These are phyloP conservation scores for Dryadomyces quercivorus DNA, from an alignment of 2,329 filamentous ascomycete species.

Conservation along the genomic window DNA sequence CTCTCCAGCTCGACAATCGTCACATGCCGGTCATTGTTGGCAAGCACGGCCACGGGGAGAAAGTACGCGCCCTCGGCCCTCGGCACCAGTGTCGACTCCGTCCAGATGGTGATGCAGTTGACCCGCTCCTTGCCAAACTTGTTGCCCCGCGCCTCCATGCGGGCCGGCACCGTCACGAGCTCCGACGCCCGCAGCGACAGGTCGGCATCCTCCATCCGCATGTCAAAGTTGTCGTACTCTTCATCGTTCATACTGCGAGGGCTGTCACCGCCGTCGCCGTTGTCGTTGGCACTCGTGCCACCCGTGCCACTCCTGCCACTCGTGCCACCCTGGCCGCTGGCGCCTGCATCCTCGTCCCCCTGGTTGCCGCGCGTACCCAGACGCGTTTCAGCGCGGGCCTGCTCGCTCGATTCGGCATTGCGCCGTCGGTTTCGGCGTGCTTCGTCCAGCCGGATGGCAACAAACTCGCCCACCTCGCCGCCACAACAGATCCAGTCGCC, in stretches of 20 bases:
- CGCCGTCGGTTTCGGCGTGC: slow-evolving; percentile 14
- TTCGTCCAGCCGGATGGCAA: slow-evolving; percentile 54
- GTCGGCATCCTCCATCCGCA: background rate
- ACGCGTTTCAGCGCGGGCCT: background rate
- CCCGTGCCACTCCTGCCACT: slow-evolving; percentile 7
- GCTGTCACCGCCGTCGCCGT: slow-evolving; percentile 15
- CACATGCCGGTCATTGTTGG: slow-evolving; percentile 88
- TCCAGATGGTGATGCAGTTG: slow-evolving; percentile 56
- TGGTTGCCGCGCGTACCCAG: background rate
- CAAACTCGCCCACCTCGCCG: slow-evolving; percentile 78
- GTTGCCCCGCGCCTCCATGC: slow-evolving; percentile 32
- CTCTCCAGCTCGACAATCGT: slow-evolving; percentile 67
- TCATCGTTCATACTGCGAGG: slow-evolving; percentile 6
- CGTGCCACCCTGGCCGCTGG: slow-evolving; percentile 16
- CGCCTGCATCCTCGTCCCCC: slow-evolving; percentile 4
- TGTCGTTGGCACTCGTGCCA: background rate
- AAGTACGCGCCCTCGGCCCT: slow-evolving; percentile 28
- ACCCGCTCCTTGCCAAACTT: slow-evolving; percentile 48
- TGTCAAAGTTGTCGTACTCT: slow-evolving; percentile 9
- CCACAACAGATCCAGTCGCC: slow-evolving; percentile 86
- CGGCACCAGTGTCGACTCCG: slow-evolving; percentile 27
- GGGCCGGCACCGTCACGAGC: slow-evolving; percentile 5
- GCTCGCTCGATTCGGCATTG: background rate
- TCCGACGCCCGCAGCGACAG: background rate
- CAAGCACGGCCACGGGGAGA: slow-evolving; percentile 54